Evolutionary conservation across 768 basidiomycete genomes (phyloP), one percentile per base, ranked within the genome.

Genomic region (Boletus coccyginus): DNA sequence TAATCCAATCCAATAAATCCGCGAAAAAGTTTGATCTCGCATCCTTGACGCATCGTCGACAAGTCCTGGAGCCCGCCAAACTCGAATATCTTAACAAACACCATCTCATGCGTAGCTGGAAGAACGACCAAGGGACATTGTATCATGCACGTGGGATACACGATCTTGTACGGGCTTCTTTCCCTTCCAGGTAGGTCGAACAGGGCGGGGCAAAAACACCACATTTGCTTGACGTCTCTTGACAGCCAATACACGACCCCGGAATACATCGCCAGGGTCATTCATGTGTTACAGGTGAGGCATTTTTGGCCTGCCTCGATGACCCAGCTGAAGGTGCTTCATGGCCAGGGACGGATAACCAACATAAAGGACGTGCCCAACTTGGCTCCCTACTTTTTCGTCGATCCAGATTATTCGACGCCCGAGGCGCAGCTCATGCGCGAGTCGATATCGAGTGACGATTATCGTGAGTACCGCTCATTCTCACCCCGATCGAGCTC

Each of bases 41-140:
- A 0, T 80, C 80, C 4, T 66, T 98, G 42, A 96, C 92, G 0
- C 91, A 91, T 53, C 83, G 92, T 32, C 88, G 92, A 57, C 84
- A 90, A n/a, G 81, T 85, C 16, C 81, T 98, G 14, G 92, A 94
- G 59, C 79, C 82, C 0, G 71, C 73, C 11, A 97, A 97, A 66
- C 80, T 99, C 16, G 86, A 87, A 62, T 92, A 87, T 67, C 74
- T 98, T 52, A 98, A 98, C 70, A 94, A 93, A 65, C 86, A 89
- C 45, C 90, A 96, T 64, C 71, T 99, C 16, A 78, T 84, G 73
- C 75, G 75, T 17, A 76, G 74, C 53, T 80, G 84, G 65, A 74
- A 80, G 16, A 75, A 75, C 7, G 72, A 80, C 3, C 72, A 78
- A 14, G 85, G 82, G 1, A 75, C 87, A 27, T 64, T 73, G n/a